A percentile compares a stretch with the other conserved stretches of the same genome.
Evolutionary conservation across 2,329 filamentous ascomycete genomes (phyloP).

Genomic region (Fusarium haematococcum): DNA sequence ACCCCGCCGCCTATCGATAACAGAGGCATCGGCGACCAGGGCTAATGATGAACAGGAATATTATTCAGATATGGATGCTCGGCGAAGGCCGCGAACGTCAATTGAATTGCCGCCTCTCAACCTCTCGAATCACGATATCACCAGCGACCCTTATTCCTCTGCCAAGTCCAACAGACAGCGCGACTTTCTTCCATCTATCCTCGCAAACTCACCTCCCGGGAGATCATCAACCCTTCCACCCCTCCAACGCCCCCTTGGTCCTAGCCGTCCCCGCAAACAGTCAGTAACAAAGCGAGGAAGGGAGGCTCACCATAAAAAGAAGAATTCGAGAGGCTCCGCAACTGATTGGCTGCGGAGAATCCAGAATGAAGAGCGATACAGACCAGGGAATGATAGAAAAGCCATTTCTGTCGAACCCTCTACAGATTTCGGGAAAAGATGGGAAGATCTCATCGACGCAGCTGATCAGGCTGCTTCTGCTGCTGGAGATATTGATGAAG

Average conservation of each 20-base stretch:
- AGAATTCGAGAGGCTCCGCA: conserved; percentile 77
- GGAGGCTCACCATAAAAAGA: conserved; percentile 83
- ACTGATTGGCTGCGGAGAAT: conserved; percentile 73
- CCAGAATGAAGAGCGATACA: conserved; percentile 73
- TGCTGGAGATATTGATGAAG: conserved; percentile 90
- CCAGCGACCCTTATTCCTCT: conserved; percentile 78
- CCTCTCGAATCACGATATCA: conserved; percentile 67
- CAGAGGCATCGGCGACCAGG: conserved; percentile 18
- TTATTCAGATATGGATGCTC: conserved; percentile 77
- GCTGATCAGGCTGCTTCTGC: conserved; percentile 80
- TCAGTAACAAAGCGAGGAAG: conserved; percentile 85
- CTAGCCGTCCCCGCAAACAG: conserved; percentile 82
- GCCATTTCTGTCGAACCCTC: conserved; percentile 88
- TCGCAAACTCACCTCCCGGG: conserved; percentile 84
- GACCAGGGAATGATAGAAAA: conserved; percentile 78
- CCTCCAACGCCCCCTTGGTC: conserved; percentile 78
- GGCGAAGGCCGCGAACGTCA: conserved; percentile 72
- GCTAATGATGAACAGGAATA: conserved; percentile 63
- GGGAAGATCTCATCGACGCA: conserved; percentile 96
- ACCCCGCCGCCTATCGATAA: conserved; percentile 46
- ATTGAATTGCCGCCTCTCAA: conserved; percentile 81
- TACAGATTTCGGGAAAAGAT: conserved; percentile 86
- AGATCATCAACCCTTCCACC: conserved; percentile 91
- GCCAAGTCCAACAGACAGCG: conserved; percentile 72
- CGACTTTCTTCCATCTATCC: conserved; percentile 84